Base-by-base conservation (phyloP, 768 basidiomycete genomes). In the Boletus edulis region DNA sequence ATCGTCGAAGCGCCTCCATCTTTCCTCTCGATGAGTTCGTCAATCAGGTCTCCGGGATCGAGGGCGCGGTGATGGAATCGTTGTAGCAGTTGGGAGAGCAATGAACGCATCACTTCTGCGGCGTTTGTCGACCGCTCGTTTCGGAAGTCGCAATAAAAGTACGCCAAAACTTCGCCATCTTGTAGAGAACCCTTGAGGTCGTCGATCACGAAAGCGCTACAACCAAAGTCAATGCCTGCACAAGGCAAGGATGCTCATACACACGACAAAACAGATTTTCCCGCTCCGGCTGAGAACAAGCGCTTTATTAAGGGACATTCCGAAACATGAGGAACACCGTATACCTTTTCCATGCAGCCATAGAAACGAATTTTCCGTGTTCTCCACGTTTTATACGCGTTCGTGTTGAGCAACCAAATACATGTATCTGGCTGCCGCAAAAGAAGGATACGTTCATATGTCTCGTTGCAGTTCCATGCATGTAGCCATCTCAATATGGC, bases 131-230 rank as follows among this genome's bases (percentile, higher is more conserved):
- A 29, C 29, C 29, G 29, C 29, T 29, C 29, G 7, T 29, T 29
- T 29, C 29, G 60, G 11, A 65, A 68, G 43, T 66, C 53, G 3
- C 63, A 66, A 6, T 68, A 66, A 15, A 66, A 62, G n/a, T 47
- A 60, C 4, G 17, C 29, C 12, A 65, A 20, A 1, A 47, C 6
- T 9, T 60, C 51, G 11, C 32, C 54, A 13, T 53, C 53, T 2
- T 37, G 12, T 4, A 49, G 29, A 0, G 31, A 18, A 4, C 4
- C 17, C 9, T 27, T 37, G 17, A 59, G 42, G 34, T 20, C 12
- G 0, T 60, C 47, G 17, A 67, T 64, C 15, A 64, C 56, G 3
- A 46, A 61, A 24, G 66, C 40, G 1, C 62, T 63, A 14, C 10
- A 14, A 29, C 14, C 3, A 34, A 1, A 1, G 32, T 63, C 29